Percentiles rank a stretch among this genome's conserved stretches.
Evolutionary conservation across 2,329 filamentous ascomycete genomes (phyloP).

Genomic region (Talaromyces sp.): DNA sequence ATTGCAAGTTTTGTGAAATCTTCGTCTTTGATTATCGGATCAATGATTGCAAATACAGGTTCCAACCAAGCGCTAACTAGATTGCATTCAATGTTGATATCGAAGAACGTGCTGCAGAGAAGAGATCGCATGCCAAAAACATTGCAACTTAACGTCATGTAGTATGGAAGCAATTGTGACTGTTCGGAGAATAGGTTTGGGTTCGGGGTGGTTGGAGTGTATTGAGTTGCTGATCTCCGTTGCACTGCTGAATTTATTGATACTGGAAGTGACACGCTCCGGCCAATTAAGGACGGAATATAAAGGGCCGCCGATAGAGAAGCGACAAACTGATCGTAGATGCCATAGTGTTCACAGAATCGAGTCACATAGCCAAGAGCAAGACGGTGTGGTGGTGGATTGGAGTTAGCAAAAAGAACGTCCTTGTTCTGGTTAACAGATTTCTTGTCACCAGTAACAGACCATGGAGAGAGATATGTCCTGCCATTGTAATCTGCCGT

Average conservation of each 20-base stretch:
- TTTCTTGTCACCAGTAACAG: not conserved
- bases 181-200: not conserved
- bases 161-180: slow-evolving; percentile 14
- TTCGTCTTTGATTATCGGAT: slow-evolving; percentile 11
- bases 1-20: slow-evolving; percentile 4
- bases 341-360: not conserved
- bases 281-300: slow-evolving; percentile 9
- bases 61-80: slow-evolving; percentile 21
- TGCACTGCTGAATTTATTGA: not conserved
- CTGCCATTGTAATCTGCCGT: not conserved
- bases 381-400: no score
- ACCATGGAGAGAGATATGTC: not conserved
- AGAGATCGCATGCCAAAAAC: slow-evolving; percentile 20
- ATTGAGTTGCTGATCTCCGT: no score
- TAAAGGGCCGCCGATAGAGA: slow-evolving; percentile 1
- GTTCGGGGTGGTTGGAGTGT: no score
- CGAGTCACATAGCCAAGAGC: not conserved
- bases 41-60: slow-evolving; percentile 16
- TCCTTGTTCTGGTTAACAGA: no score
- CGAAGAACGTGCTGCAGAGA: slow-evolving; percentile 21
- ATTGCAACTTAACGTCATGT: slow-evolving; percentile 22
- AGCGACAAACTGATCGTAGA: not conserved
- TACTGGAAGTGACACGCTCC: not conserved
- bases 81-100: slow-evolving; percentile 19
- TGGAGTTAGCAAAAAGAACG: no score